phyloP scores from a whole-genome alignment of 1,284 basidiomycete species.

The Cutaneotrichosporon dermatis region DNA sequence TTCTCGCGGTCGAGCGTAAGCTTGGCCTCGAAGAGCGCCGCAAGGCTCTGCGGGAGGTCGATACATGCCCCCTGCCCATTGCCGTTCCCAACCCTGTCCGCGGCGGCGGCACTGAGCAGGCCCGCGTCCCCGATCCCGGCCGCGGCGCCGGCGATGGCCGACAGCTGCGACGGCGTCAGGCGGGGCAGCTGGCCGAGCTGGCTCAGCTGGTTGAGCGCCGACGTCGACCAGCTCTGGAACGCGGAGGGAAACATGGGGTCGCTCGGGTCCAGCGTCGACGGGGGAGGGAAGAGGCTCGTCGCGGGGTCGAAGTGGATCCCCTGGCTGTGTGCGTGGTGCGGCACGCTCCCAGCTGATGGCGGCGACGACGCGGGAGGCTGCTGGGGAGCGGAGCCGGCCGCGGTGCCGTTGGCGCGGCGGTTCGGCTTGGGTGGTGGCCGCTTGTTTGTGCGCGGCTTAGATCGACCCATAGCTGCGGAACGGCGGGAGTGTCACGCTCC shows the following conservation, averaged over 20 bases:
- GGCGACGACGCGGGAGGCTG: slow-evolving; percentile 2
- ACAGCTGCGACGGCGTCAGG: slow-evolving; percentile 38
- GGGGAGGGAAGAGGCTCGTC: slow-evolving; percentile 13
- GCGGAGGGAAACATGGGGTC: slow-evolving; percentile 31
- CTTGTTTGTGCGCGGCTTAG: slow-evolving; percentile 44
- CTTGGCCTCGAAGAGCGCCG: slow-evolving; percentile 48
- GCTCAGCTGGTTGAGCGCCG: slow-evolving; percentile 33
- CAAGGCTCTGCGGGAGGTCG: slow-evolving; percentile 43
- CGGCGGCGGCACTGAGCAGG: slow-evolving; percentile 19
- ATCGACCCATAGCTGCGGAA: slow-evolving; percentile 37
- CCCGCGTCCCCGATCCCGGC: slow-evolving; percentile 36
- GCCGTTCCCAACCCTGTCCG: slow-evolving; percentile 1
- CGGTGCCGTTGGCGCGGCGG: slow-evolving; percentile 1
- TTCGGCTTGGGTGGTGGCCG: slow-evolving; percentile 24
- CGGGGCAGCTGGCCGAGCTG: slow-evolving; percentile 38
- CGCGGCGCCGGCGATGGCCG: slow-evolving; percentile 39
- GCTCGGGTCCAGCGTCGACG: slow-evolving; percentile 22
- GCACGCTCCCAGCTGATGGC: not conserved
- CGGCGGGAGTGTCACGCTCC: not conserved
- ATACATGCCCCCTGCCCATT: slow-evolving; percentile 26
- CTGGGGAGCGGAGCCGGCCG: not conserved
- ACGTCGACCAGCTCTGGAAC: slow-evolving; percentile 39
- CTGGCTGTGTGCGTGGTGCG: not conserved
- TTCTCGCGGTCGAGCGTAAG: slow-evolving; percentile 47
- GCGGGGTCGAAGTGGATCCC: slow-evolving; percentile 14